Evolutionary conservation across 31 red algal species (phyloP).

Genomic region (Odonthalia washingtoniensis): DNA sequence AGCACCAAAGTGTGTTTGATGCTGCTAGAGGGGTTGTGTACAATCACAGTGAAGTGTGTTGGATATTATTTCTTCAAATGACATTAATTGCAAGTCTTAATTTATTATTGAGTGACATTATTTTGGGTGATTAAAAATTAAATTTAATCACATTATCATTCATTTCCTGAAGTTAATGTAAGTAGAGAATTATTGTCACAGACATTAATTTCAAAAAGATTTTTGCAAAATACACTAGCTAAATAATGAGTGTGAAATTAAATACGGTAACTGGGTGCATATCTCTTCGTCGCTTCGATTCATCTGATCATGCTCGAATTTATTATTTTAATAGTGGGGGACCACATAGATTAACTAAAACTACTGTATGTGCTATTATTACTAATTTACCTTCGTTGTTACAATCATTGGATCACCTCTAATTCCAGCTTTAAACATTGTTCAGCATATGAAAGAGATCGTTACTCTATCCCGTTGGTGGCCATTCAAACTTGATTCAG

Average conservation of each 20-base stretch:
- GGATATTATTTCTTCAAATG: background rate
- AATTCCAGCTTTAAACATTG: no score
- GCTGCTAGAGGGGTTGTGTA: background rate
- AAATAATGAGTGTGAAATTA: constrained; percentile 21
- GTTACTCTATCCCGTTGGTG: no score
- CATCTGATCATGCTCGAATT: no score
- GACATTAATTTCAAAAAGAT: constrained; percentile 25
- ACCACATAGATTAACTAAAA: no score
- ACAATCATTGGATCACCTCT: no score
- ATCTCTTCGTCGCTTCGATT: no score
- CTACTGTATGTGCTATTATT: no score
- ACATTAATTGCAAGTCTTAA: background rate
- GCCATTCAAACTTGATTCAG: no score
- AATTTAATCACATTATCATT: constrained; percentile 11
- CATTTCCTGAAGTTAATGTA: constrained; percentile 12
- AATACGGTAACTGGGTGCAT: constrained; percentile 23
- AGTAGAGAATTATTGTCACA: constrained; percentile 27
- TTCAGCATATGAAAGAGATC: no score
- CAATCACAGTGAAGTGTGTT: constrained; percentile 1
- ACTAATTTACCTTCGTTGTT: no score
- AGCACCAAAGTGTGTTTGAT: constrained; percentile 2
- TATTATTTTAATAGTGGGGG: no score
- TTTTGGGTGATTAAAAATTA: background rate
- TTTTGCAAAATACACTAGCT: constrained; percentile 21
- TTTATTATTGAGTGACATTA: constrained; percentile 9